Evolutionary conservation across 768 basidiomycete genomes (phyloP).

Genomic region (Hygrophorus pudorinus): DNA sequence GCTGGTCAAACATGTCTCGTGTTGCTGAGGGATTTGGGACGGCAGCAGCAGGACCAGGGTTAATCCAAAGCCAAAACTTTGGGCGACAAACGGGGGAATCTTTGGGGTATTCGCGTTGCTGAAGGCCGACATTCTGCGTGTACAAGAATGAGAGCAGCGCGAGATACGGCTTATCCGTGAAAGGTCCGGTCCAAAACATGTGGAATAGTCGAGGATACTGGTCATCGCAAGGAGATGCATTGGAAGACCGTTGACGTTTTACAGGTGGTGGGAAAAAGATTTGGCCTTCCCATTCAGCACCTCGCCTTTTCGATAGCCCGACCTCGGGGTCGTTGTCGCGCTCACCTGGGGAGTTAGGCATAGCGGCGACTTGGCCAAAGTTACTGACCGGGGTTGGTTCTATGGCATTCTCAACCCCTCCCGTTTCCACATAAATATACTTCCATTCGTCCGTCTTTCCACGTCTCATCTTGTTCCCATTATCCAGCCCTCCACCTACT

Average conservation of each 20-base stretch:
- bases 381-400: slow-evolving; percentile 14
- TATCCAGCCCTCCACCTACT: slow-evolving; percentile 84
- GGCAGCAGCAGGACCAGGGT: slow-evolving; percentile 90
- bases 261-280: slow-evolving; percentile 39
- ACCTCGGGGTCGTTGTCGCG: slow-evolving; percentile 34
- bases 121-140: slow-evolving; percentile 88
- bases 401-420: slow-evolving; percentile 19
- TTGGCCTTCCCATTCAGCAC: slow-evolving; percentile 55
- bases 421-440: slow-evolving; percentile 74
- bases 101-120: slow-evolving; percentile 41
- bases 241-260: slow-evolving; percentile 46
- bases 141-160: slow-evolving; percentile 91
- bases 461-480: slow-evolving; percentile 62
- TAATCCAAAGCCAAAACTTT: slow-evolving; percentile 97
- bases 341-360: slow-evolving; percentile 14
- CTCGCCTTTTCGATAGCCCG: slow-evolving; percentile 49
- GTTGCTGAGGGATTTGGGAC: slow-evolving; percentile 78
- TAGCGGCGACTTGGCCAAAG: slow-evolving; percentile 21
- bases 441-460: slow-evolving; percentile 77
- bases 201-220: slow-evolving; percentile 88
- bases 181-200: slow-evolving; percentile 99
- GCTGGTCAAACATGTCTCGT: slow-evolving; percentile 72
- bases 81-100: slow-evolving; percentile 64
- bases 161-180: slow-evolving; percentile 98
- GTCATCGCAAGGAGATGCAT: slow-evolving; percentile 62